Evolutionary conservation across 2,329 filamentous ascomycete species (phyloP), one percentile per base, ranked within the genome.

Genomic region (Scytalidium lignicola): DNA sequence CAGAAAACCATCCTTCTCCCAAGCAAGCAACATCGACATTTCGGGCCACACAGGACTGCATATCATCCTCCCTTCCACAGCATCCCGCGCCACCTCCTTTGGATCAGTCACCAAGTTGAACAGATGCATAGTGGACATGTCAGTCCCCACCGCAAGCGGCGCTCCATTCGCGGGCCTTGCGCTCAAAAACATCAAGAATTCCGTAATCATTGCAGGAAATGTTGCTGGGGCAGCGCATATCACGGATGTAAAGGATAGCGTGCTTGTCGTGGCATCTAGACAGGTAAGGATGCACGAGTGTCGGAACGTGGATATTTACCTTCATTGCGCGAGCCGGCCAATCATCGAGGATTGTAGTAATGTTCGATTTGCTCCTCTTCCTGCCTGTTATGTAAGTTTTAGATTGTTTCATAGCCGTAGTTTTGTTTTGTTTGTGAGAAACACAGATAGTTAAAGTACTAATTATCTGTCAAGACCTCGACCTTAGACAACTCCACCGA

Each of bases 241-340:
- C 46, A 97, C 92, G 0, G 78, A 76, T 1, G 71, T 96, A 1
- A 71, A 75, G 45, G 74, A 89, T 59, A 88, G 84, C 54, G 79
- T 90, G n/a, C 67, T 95, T 13, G 82, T 96, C 0, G 82, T 96
- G 2, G 76, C 81, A 6, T 87, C 88, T 46, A 79, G 86, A n/a
- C 93, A 99, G 67, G 90, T 96, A 60, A 81, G 93, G 19, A 92
- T 99, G 73, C 93, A 99, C 65, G 86, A 92, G 56, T 95, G 89
- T 62, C 75, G 72, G 41, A 79, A 90, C 52, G 86, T 95, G 29
- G 82, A 89, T 56, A 76, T 99, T 10, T 97, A 97, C 65, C 73
- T 99, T 51, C 79, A 85, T 56, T 91, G 88, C 63, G 74, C 76
- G 1, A 93, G 88, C 60, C 83, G 90, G 53, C 93, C 93, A 0